phyloP scores from a whole-genome alignment of 306 rosid species.

The Sicyos baderoa region DNA sequence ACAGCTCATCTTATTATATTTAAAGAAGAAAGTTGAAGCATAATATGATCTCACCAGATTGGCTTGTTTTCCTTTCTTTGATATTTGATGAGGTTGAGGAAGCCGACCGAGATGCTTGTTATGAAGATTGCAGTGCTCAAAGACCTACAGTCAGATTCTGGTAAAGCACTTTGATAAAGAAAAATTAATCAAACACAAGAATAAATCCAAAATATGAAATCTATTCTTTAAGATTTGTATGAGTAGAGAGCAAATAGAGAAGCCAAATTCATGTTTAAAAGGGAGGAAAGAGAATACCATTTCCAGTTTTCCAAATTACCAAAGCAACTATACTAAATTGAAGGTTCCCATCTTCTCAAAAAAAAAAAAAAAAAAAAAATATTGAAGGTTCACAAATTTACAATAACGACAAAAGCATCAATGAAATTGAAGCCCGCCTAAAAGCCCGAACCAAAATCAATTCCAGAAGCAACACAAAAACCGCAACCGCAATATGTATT shows the following conservation, averaged over 20 bases:
- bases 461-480: constrained; percentile 23
- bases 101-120: constrained; percentile 4
- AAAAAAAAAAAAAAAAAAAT: too few relatives aligned
- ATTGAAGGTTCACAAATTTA: constrained; percentile 23
- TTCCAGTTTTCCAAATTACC: constrained; percentile 20
- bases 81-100: background rate
- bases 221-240: background rate
- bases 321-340: constrained; percentile 20
- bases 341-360: too few relatives aligned
- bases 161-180: background rate
- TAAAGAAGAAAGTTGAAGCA: background rate
- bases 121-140: background rate
- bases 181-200: background rate
- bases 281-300: background rate
- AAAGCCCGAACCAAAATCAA: constrained; percentile 13
- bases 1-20: background rate
- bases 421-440: constrained; percentile 20
- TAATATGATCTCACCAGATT: constrained; percentile 6
- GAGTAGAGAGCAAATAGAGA: background rate
- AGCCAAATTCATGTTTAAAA: background rate
- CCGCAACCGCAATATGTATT: constrained; percentile 16
- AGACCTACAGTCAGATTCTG: background rate
- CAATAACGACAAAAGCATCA: constrained; percentile 20
- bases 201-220: background rate
- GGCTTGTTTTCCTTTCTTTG: background rate